Percentiles rank a stretch among this genome's conserved stretches.
phyloP scores from a whole-genome alignment of 441 rosid species.

The Cnidoscolus chayamansa region DNA sequence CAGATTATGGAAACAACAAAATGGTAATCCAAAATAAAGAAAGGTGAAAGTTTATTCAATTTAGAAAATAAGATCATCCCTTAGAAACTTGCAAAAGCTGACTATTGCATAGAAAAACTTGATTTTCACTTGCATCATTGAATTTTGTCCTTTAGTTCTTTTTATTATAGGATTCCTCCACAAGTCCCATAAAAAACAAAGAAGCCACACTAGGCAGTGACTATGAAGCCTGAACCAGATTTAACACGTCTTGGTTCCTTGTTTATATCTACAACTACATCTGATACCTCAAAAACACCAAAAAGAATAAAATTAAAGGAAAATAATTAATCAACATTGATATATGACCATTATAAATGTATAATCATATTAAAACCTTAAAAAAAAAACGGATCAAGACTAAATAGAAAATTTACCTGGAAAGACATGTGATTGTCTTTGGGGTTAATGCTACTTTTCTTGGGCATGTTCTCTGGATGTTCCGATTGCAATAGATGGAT shows the following conservation, averaged over 20 bases:
- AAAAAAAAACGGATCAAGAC: neutral
- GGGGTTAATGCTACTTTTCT: constrained; percentile 70
- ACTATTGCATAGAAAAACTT: neutral
- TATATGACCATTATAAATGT: neutral
- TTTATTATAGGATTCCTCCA: neutral
- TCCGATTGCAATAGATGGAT: constrained; percentile 74
- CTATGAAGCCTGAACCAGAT: neutral
- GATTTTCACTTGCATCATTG: neutral
- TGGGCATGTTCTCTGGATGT: constrained; percentile 51
- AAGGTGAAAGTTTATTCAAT: too few species aligned
- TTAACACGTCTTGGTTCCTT: neutral
- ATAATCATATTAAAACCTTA: neutral
- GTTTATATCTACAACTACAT: neutral
- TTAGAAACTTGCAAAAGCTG: too few species aligned
- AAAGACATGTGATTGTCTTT: constrained; percentile 91
- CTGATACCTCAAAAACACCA: neutral
- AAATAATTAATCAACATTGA: neutral
- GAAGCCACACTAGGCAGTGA: neutral
- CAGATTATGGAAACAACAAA: neutral
- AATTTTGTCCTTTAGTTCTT: neutral
- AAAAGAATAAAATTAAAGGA: neutral
- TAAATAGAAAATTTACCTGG: constrained; percentile 46
- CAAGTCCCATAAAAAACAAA: neutral
- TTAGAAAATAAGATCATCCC: too few species aligned
- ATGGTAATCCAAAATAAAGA: neutral